Base-by-base conservation (phyloP, 306 rosid species). In the Purshia tridentata region DNA sequence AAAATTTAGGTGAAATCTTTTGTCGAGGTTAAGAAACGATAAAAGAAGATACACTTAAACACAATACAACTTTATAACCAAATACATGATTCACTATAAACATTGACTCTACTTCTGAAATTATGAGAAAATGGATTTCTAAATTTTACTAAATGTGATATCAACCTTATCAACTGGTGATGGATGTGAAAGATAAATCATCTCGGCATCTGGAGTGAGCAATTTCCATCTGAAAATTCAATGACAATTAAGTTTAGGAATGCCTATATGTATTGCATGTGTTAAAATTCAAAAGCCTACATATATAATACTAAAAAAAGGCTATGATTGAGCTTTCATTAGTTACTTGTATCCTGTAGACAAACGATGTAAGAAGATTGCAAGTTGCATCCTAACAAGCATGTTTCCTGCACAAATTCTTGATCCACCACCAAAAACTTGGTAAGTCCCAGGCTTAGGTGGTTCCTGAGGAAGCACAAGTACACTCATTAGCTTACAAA, bases 351-450 rank as follows among this genome's bases (percentile, higher is more conserved):
- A 88, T 74, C 82, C 75, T 0, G 70, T 50, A n/a, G 83, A 77
- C 59, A 88, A 67, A 83, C 77, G 85, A 72, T 83, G 86, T 5
- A 88, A 78, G 6, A 83, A 37, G n/a, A 75, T 55, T 11, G 83
- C 58, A 6, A 85, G 77, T 69, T 85, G 85, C 8, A 66, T 18
- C 48, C 81, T 87, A 0, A 81, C 88, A 49, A 81, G 85, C 77
- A 46, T 83, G 73, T 81, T 87, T 51, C 88, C 85, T 0, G 82
- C 82, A 57, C 89, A 85, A 2, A 79, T 48, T 79, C 86, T 85
- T 65, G 37, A 48, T 56, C 88, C 82, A 8, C 75, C 67, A 0
- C 86, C 86, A 56, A 88, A 88, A 9, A 62, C 83, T 79, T 52
- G 75, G 81, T 18, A 72, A 2, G 87, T 46, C 18, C 84, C 82